These are phyloP conservation scores for Pelargonium australe DNA, from an alignment of 441 rosid genomes.

Conservation along the genomic window DNA sequence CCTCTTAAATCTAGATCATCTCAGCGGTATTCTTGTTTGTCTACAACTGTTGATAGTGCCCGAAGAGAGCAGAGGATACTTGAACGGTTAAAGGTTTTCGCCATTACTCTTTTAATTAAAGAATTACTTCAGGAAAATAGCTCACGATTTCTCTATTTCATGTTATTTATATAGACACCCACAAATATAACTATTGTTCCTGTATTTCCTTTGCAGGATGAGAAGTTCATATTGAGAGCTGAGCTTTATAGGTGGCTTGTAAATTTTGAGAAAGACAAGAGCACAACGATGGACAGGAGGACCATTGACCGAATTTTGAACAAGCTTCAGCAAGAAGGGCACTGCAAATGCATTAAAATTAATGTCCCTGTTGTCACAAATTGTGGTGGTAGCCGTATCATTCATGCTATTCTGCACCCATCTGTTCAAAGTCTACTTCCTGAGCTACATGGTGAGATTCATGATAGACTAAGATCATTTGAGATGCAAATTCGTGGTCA, in stretches of 20 bases:
- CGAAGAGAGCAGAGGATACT: slow-evolving; percentile 86
- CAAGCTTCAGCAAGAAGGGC: slow-evolving; percentile 84
- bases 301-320: slow-evolving; percentile 62
- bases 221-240: slow-evolving; percentile 69
- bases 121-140: slow-evolving; percentile 13
- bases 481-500: slow-evolving; percentile 69
- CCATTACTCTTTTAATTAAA: slow-evolving; percentile 18
- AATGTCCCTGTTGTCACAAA: slow-evolving; percentile 75
- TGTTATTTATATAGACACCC: slow-evolving; percentile 5
- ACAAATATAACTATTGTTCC: slow-evolving; percentile 11
- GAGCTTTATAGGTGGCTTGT: slow-evolving; percentile 83
- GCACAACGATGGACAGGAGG: slow-evolving; percentile 73
- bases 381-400: slow-evolving; percentile 58
- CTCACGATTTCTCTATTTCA: slow-evolving; percentile 12
- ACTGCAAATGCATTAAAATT: slow-evolving; percentile 55
- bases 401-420: slow-evolving; percentile 72
- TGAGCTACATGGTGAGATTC: slow-evolving; percentile 57
- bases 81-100: slow-evolving; percentile 60
- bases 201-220: slow-evolving; percentile 50
- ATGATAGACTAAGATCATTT: slow-evolving; percentile 68
- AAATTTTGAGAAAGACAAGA: slow-evolving; percentile 72
- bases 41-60: slow-evolving; percentile 58
- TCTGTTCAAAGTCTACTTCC: slow-evolving; percentile 56
- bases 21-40: slow-evolving; percentile 33
- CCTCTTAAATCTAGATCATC: slow-evolving; percentile 33